A percentile compares a stretch with the other conserved stretches of the same genome.
These are phyloP conservation scores for Ramalina peruviana DNA, from an alignment of 495 filamentous ascomycete genomes.

Conservation along the genomic window DNA sequence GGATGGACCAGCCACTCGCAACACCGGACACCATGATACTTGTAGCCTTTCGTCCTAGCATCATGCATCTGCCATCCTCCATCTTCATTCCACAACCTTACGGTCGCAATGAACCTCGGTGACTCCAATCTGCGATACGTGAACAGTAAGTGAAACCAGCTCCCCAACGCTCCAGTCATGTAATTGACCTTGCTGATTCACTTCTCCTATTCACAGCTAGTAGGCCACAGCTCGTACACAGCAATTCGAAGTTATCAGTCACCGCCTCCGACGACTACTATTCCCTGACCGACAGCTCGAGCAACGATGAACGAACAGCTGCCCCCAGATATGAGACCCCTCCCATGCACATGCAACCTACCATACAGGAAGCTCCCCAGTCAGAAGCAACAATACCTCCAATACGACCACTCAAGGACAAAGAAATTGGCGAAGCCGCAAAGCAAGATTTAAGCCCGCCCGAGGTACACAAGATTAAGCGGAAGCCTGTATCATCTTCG, in stretches of 20 bases:
- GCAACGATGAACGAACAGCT: slow-evolving; percentile 33
- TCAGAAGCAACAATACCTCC: slow-evolving; percentile 17
- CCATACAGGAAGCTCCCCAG: slow-evolving; percentile 10
- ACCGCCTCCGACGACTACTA: slow-evolving; percentile 57
- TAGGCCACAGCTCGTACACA: slow-evolving; percentile 38
- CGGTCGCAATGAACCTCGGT: slow-evolving; percentile 25
- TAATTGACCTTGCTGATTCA: background rate
- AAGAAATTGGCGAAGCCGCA: slow-evolving; percentile 14
- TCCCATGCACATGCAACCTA: slow-evolving; percentile 24
- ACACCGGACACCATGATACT: background rate
- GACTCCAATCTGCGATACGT: slow-evolving; percentile 24
- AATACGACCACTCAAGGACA: slow-evolving; percentile 15
- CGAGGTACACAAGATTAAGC: slow-evolving; percentile 21
- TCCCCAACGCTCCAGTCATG: background rate
- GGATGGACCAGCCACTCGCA: background rate
- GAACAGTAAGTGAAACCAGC: slow-evolving; percentile 20
- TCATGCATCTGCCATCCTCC: background rate
- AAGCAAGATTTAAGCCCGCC: slow-evolving; percentile 12
- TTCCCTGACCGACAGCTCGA: slow-evolving; percentile 37
- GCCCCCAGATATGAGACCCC: slow-evolving; percentile 39
- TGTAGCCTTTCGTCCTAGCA: slow-evolving; percentile 1
- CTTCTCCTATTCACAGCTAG: slow-evolving; percentile 24
- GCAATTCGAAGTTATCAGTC: slow-evolving; percentile 43
- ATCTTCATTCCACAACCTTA: slow-evolving; percentile 9
- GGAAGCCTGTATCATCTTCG: slow-evolving; percentile 14